Evolutionary conservation across 345 rosid species (phyloP), one percentile per base, ranked within the genome.

Genomic region (Theobroma cacao): DNA sequence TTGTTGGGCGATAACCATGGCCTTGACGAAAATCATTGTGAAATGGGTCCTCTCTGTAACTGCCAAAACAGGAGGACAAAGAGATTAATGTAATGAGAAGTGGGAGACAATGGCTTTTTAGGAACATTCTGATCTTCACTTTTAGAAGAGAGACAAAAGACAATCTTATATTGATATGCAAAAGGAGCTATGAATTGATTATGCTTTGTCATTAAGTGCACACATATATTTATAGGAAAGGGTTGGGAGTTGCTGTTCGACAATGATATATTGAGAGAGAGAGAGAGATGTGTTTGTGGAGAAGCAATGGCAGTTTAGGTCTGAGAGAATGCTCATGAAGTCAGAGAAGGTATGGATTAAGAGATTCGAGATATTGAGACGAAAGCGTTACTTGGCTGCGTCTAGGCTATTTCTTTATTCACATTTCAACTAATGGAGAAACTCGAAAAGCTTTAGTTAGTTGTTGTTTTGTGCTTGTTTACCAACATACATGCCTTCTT

Each of bases 41-140:
- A 65, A 62, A 34, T 43, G 64, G 76, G 78, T 58, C 53, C 60
- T 65, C 76, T 9, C 52, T 66, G 76, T 75, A 74, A 24, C 50
- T 59, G 24, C 82, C 66, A 79, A 77, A 72, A 63, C 85, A 78
- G 26, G 70, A 56, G 55, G 78, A 38, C 8, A 78, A 18, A 59
- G 63, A 76, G 78, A 72, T 50, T 4, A 77, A 11, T 5, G 80
- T 2, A 33, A 78, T 14, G 17, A 82, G 13, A 13, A 76, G 33
- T 1, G 68, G 15, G 4, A 77, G 58, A 59, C 38, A 47, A 50
- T 33, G 75, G 38, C 69, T 67, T 76, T 76, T 63, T 14, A 67
- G 75, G 74, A 22, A 28, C 87, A 84, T 84, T 36, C 7, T 78
- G 15, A 4, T 63, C 45, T 63, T 24, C 3, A 41, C 24, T 83